Base-by-base conservation (phyloP, 129 eudicot genomes). In the Ambrosia artemisiifolia region DNA sequence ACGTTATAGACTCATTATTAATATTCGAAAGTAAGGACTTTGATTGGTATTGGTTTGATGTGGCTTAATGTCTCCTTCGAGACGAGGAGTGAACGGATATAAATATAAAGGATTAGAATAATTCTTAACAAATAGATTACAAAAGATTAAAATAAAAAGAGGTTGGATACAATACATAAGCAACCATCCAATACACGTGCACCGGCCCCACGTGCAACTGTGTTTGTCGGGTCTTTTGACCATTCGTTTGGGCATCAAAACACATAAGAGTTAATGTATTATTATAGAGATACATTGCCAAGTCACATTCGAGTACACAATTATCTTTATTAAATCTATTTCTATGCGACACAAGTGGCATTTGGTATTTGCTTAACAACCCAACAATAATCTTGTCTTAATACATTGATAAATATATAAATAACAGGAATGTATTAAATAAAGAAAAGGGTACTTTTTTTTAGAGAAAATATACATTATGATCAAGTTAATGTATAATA, bases 171-270 rank as follows among this genome's bases (percentile, higher is more conserved):
- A 74, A 81, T 79, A 75, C 70, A 62, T 75, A 73, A 47, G 83
- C 78, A 82, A 86, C 84, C 77, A 79, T 81, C 81, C 56, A 14
- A 70, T 67, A 85, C 95, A 85, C 95, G 95, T 91, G 95, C 84
- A 40, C 44, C 8, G 95, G 92, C 28, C 95, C 95, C 92, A 88
- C 86, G 85, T 81, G 88, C 84, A 73, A 67, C 38, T 51, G 35
- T 46, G 71, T 11, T 77, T 87, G 96, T 86, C 97, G 85, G 89
- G 73, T 77, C 18, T 77, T 77, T 88, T 91, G 97, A 91, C 92
- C 78, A 64, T 65, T 69, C 83, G 17, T 67, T 16, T 47, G 75
- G 51, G 10, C 74, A 51, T 70, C 28, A 48, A 47, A 69, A 77
- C 73, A 81, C 20, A 82, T 2, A 38, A 6, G 9, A 2, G 28